Evolutionary conservation across 768 basidiomycete species (phyloP).

Genomic region (Postia placenta): DNA sequence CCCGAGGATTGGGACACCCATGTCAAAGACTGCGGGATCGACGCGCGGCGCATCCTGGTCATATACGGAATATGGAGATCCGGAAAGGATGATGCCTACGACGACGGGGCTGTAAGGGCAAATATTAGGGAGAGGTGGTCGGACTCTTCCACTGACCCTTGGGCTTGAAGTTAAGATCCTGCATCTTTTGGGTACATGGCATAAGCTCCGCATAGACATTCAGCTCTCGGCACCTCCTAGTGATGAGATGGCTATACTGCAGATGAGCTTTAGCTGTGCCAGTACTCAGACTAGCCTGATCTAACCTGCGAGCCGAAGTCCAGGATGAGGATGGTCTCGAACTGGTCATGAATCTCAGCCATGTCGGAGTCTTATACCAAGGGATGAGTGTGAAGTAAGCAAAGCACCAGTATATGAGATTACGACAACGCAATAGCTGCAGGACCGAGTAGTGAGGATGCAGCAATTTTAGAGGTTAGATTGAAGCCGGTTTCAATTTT

Average conservation of each 20-base stretch:
- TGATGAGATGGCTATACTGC: slow-evolving; percentile 96
- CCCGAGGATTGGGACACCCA: slow-evolving; percentile 88
- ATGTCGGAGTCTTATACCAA: slow-evolving; percentile 31
- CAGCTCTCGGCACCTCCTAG: slow-evolving; percentile 93
- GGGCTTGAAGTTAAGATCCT: slow-evolving; percentile 87
- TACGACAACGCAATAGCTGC: background rate
- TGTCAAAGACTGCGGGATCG: slow-evolving; percentile 83
- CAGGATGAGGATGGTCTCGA: slow-evolving; percentile 92
- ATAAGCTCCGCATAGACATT: slow-evolving; percentile 97
- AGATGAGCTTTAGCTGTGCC: slow-evolving; percentile 13
- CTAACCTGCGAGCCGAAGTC: slow-evolving; percentile 96
- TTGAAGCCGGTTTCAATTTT: too few species aligned
- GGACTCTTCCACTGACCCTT: slow-evolving; percentile 75
- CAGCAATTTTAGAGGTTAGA: too few species aligned
- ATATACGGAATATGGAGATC: slow-evolving; percentile 98
- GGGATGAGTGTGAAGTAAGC: too few species aligned
- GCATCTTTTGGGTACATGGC: slow-evolving; percentile 90
- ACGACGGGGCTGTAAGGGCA: slow-evolving; percentile 17
- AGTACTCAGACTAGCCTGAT: background rate
- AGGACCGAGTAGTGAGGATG: too few species aligned
- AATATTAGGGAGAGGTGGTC: background rate
- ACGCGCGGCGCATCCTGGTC: slow-evolving; percentile 89
- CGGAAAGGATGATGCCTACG: slow-evolving; percentile 90
- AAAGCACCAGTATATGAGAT: background rate
- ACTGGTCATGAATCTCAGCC: slow-evolving; percentile 91